Conservation (phyloP, 176 grass and related monocot genomes). For the Cymbopogon citratus region DNA sequence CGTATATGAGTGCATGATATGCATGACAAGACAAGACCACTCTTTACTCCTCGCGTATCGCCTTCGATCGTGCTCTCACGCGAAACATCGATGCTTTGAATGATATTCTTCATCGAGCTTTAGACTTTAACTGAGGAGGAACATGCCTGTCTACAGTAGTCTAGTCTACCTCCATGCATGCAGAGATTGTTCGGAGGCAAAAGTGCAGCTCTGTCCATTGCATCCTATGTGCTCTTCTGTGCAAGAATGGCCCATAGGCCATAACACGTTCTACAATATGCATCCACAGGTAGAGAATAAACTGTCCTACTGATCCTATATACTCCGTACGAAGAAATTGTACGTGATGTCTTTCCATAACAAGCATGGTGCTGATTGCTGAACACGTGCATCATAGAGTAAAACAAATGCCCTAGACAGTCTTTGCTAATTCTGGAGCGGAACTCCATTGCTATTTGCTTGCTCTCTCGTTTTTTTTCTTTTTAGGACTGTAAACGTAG, state of each 20-base stretch:
- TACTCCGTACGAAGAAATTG: no score
- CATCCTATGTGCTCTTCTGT: not conserved
- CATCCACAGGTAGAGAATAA: no score
- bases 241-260: not conserved
- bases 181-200: slow-evolving; percentile 2
- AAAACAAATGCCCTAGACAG: no score
- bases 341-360: no score
- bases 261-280: not conserved
- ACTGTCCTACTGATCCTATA: no score
- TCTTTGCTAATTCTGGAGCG: no score
- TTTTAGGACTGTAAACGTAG: no score
- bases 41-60: not conserved
- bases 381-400: not conserved
- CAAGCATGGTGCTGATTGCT: not conserved
- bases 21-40: not conserved
- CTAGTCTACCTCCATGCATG: not conserved
- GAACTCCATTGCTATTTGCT: no score
- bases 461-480: no score
- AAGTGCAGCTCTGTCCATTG: slow-evolving; percentile 10
- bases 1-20: not conserved
- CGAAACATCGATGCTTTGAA: not conserved
- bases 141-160: not conserved
- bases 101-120: slow-evolving; percentile 2
- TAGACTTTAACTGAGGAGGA: not conserved
- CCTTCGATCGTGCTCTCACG: not conserved